These are phyloP conservation scores for Dioszegia hungarica DNA, from an alignment of 768 basidiomycete species.

Conservation along the genomic window DNA sequence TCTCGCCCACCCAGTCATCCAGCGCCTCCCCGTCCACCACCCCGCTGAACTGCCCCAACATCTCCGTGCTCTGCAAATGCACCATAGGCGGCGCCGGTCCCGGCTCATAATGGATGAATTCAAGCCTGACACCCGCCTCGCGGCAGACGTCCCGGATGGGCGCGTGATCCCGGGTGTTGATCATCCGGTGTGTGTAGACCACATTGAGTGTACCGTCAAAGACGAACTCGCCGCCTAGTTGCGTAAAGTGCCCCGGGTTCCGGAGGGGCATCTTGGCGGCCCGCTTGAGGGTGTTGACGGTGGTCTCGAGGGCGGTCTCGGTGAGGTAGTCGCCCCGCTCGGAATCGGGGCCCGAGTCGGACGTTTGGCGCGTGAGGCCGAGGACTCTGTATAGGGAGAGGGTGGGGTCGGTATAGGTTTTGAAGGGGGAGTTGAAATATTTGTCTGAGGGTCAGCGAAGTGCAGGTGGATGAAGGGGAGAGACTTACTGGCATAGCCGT, in stretches of 20 bases:
- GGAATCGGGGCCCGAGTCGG: constrained; percentile 53
- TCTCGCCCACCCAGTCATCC: constrained; percentile 51
- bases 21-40: constrained; percentile 11
- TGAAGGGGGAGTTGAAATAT: constrained; percentile 67
- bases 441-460: constrained; percentile 48
- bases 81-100: constrained; percentile 36
- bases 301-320: constrained; percentile 62
- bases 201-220: constrained; percentile 61
- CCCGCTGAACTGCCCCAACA: constrained; percentile 9
- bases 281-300: constrained; percentile 63
- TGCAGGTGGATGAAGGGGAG: not conserved
- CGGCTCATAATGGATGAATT: constrained; percentile 43
- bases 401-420: constrained; percentile 74
- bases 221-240: constrained; percentile 87
- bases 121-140: constrained; percentile 55
- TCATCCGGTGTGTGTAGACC: constrained; percentile 80
- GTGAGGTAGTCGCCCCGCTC: constrained; percentile 60
- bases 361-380: constrained; percentile 63
- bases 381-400: constrained; percentile 65
- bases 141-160: constrained; percentile 66
- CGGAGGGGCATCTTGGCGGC: constrained; percentile 60
- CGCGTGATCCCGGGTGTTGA: constrained; percentile 65
- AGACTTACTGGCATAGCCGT: constrained; percentile 62
- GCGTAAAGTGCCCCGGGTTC: constrained; percentile 56
- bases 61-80: constrained; percentile 21